Base-by-base conservation (phyloP, 2,329 filamentous ascomycete species). In the Colletotrichum ledebouriae region DNA sequence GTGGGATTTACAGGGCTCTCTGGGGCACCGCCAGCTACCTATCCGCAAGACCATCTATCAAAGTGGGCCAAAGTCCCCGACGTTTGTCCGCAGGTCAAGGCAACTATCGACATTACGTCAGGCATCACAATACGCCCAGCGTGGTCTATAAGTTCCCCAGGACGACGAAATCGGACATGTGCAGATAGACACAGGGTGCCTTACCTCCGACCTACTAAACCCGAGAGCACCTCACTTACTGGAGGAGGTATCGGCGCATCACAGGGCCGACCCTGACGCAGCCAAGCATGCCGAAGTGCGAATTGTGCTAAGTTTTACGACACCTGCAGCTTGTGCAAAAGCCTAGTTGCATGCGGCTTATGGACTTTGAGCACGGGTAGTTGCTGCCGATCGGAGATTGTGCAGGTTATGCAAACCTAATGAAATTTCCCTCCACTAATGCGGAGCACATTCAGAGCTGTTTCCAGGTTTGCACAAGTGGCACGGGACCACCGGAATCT, bases 321-420 rank as follows among this genome's bases (percentile, higher is more conserved):
- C 41, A 55, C 60, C 65, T 68, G 65, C 65, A 68, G 53, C 33
- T 55, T 42, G 53, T 64, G 46, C 64, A 58, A 41, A 55, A 46
- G 37, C 22, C 42, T 53, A 46, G 41, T 49, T 47, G 53, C 55
- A 59, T 68, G 47, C 55, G 61, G 65, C 60, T 59, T n/a, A 56
- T 34, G 17, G 13, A 59, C 10, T 68, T 9, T 65, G 29, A 65
- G 61, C 53, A 59, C 47, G 12, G 29, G 3, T 41, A 33, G 46
- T 3, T 17, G 12, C 29, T 33, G 37, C 41, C 55, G 47, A 50
- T 12, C n/a, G 12, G 22, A 33, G 2, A 29, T 59, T 61, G 17
- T 65, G 41, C 60, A 59, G 20, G 1, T 49, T 65, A 25, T 25
- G 47, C 41, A 68, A 55, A 47, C 39, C 33, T 65, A 47, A 39